Base-by-base conservation (phyloP, 257 asterid genomes). In the Salvia rosmarinus region DNA sequence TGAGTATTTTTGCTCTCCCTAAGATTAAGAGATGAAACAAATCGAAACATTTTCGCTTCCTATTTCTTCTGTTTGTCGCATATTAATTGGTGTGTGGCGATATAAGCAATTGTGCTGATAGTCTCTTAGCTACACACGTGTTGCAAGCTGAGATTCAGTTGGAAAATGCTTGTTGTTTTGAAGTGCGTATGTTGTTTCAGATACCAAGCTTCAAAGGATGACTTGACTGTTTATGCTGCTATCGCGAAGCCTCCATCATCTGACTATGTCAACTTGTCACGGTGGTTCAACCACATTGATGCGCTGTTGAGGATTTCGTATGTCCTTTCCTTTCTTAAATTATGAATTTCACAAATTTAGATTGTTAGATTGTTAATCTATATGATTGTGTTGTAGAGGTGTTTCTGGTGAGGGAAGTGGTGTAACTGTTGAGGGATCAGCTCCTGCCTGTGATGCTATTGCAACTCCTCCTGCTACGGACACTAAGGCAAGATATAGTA, bases 151-250 rank as follows among this genome's bases (percentile, higher is more conserved):
- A 62, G 17, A 39, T 19, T 39, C 12, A 40, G 49, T 2, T 43
- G 4, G 13, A 39, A 44, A 20, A 2, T 8, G 17, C 20, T 9
- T 63, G 23, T 56, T 44, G 1, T 2, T 11, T 72, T 16, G 14
- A 52, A 14, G 35, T 66, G 17, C 23, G 20, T 25, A n/a, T 44
- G 42, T 55, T 46, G 52, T 73, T 68, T 72, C 83, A 92, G 96
- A 72, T 88, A 90, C 79, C 96, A 81, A 78, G 96, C 96, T 16
- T 92, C 96, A 0, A 92, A 92, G 67, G 98, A 89, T 75, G 98
- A 92, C 72, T 73, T 92, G 46, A 78, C 88, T 0, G 95, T 89
- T 43, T 87, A 80, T 71, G 75, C 88, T 64, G 83, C 85, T 16
- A 73, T 89, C 23, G 5, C 89, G 11, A 85, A 78, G 79, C 72